Evolutionary conservation across 768 basidiomycete species (phyloP), one percentile per base, ranked within the genome.

Genomic region (Trametes meyenii): DNA sequence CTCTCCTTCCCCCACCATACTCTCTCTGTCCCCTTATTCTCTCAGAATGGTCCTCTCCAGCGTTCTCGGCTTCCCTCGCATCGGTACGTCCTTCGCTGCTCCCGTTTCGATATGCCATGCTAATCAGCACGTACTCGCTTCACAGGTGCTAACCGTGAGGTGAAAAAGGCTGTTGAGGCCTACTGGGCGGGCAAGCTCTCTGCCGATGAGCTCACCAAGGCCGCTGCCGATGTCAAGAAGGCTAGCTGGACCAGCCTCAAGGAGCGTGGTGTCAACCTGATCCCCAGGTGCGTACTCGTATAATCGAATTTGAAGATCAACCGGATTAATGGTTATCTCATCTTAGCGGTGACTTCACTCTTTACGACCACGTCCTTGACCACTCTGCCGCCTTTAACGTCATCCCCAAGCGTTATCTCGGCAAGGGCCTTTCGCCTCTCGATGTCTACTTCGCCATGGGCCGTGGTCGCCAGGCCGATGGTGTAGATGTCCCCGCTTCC

Each of bases 401-500:
- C 71, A 92, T 99, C 76, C 96, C 96, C 68, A 87, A 92, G 78
- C 92, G 96, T 68, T 99, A 98, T 76, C 79, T 85, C 62, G 89
- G 90, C 54, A 89, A 92, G 66, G 87, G 88, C 59, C 80, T 99
- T 55, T 92, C 93, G 29, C 82, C 86, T 65, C 87, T 98, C 66
- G 96, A 99, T 78, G 88, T 95, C 73, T 97, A 92, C 80, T 98
- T 99, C 70, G 97, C 97, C 70, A 96, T 98, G 92, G 97, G 96
- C 55, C 96, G 97, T 78, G 97, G 97, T 60, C 93, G 96, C 67
- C 97, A 99, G 78, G 83, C 90, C 43, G 92, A 86, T 65, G 89
- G 87, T 62, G 96, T 98, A 70, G 97, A 99, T 79, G 94, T 98
- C 66, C 94, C 93, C 51, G 94, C 96, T 50, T 94, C 86, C 66